These are phyloP conservation scores for Clitocybe nebularis DNA, from an alignment of 1,284 basidiomycete species.

Conservation along the genomic window DNA sequence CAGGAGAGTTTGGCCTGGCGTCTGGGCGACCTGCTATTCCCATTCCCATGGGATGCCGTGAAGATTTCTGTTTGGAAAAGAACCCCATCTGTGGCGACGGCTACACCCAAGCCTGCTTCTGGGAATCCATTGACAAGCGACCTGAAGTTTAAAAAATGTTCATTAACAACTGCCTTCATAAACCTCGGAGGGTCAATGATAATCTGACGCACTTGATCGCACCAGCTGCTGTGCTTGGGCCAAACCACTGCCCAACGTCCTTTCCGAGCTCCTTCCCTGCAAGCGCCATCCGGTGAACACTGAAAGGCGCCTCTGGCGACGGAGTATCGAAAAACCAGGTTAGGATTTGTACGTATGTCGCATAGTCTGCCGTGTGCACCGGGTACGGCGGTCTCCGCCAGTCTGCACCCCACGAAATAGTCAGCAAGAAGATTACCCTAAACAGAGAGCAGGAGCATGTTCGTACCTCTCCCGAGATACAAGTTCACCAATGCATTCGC, in stretches of 20 bases:
- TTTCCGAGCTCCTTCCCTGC: constrained; percentile 94
- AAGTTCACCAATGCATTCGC: constrained; percentile 85
- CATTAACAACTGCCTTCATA: too few relatives aligned
- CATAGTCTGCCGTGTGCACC: constrained; percentile 56
- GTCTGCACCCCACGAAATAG: constrained; percentile 42
- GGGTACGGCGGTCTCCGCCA: constrained; percentile 74
- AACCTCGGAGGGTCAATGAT: too few relatives aligned
- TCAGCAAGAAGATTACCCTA: constrained; percentile 7
- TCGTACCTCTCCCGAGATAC: constrained; percentile 77
- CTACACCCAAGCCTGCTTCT: constrained; percentile 78
- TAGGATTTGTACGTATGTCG: constrained; percentile 83
- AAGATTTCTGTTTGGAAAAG: constrained; percentile 87
- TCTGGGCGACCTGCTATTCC: constrained; percentile 26
- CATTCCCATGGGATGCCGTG: constrained; percentile 56
- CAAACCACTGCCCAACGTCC: constrained; percentile 97
- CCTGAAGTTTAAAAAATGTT: constrained; percentile 33
- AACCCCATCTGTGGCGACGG: constrained; percentile 79
- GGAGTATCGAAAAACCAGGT: constrained; percentile 97
- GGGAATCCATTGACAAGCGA: constrained; percentile 79
- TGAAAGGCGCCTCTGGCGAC: constrained; percentile 85
- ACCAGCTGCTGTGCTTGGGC: constrained; percentile 93
- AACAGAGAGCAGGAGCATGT: constrained; percentile 3
- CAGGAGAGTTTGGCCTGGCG: constrained; percentile 42
- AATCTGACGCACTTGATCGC: constrained; percentile 88
- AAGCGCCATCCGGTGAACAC: constrained; percentile 93